A percentile compares a stretch with the other conserved stretches of the same genome.
Conservation (phyloP, 2,329 filamentous ascomycete species). For the Bertia moriformis region DNA sequence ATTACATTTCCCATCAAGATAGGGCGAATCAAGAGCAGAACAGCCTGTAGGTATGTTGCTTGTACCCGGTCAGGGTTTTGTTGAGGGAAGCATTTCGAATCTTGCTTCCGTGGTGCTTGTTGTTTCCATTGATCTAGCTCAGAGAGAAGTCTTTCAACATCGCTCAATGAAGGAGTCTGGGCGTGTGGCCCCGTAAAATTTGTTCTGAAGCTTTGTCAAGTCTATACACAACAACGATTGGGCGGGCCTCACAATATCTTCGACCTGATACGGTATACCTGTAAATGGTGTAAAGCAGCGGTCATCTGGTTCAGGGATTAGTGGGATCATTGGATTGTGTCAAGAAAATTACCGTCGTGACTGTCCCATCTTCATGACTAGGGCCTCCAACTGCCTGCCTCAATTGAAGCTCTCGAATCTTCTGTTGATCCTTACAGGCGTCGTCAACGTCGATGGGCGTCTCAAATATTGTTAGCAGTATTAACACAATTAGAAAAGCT, state of each 20-base stretch:
- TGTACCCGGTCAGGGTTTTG: conserved; percentile 7
- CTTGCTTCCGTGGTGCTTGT: conserved; percentile 5
- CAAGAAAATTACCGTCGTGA: background rate
- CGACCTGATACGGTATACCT: conserved; percentile 7
- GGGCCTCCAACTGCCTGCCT: conserved; percentile 3
- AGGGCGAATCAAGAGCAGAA: conserved; percentile 6
- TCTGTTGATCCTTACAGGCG: conserved; percentile 5
- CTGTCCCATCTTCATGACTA: background rate
- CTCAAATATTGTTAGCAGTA: no score
- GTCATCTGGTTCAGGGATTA: conserved; percentile 7
- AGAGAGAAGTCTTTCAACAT: conserved; percentile 5
- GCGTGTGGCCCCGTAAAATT: background rate
- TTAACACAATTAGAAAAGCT: no score
- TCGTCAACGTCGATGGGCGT: conserved; percentile 6
- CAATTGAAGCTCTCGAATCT: conserved; percentile 5
- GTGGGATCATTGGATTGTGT: no score
- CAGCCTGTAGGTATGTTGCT: conserved; percentile 6
- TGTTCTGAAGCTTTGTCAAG: background rate
- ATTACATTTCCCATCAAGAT: conserved; percentile 4
- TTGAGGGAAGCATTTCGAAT: conserved; percentile 5
- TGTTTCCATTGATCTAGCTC: conserved; percentile 6
- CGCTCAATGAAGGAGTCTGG: conserved; percentile 4
- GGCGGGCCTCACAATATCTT: conserved; percentile 6
- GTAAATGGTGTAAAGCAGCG: conserved; percentile 7
- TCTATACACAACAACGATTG: background rate